phyloP scores from a whole-genome alignment of 306 rosid species.

The Adenanthera pavonina region DNA sequence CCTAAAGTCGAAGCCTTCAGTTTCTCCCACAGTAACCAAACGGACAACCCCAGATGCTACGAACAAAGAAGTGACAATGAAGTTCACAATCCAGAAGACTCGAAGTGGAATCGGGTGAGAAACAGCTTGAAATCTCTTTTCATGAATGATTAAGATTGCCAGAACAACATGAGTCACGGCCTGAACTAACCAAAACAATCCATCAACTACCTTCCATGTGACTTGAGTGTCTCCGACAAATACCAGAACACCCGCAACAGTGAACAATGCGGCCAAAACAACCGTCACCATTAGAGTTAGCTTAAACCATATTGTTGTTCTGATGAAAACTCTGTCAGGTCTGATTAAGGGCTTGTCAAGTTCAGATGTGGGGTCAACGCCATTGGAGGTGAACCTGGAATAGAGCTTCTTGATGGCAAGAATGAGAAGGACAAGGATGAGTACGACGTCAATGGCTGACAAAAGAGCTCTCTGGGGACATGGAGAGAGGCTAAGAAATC shows the following conservation, averaged over 20 bases:
- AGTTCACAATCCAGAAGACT: conserved; percentile 68
- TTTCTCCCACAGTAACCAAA: conserved; percentile 45
- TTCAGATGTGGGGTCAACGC: conserved; percentile 34
- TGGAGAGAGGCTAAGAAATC: conserved; percentile 78
- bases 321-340: conserved; percentile 25
- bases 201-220: conserved; percentile 64
- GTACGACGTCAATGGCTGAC: conserved; percentile 55
- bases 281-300: conserved; percentile 54
- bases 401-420: conserved; percentile 63
- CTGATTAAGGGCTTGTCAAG: conserved; percentile 62
- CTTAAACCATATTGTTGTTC: conserved; percentile 66
- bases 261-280: conserved; percentile 54
- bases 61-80: conserved; percentile 56
- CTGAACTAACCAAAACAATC: conserved; percentile 75
- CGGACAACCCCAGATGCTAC: conserved; percentile 70
- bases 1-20: conserved; percentile 44
- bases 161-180: conserved; percentile 66
- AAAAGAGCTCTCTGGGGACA: conserved; percentile 85
- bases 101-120: conserved; percentile 76
- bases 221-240: conserved; percentile 43
- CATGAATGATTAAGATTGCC: conserved; percentile 63
- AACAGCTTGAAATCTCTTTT: conserved; percentile 59
- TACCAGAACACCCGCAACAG: conserved; percentile 50
- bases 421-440: conserved; percentile 54
- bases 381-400: conserved; percentile 52